Base-by-base conservation (phyloP, 179 eudicot species). In the Silene noctiflora region DNA sequence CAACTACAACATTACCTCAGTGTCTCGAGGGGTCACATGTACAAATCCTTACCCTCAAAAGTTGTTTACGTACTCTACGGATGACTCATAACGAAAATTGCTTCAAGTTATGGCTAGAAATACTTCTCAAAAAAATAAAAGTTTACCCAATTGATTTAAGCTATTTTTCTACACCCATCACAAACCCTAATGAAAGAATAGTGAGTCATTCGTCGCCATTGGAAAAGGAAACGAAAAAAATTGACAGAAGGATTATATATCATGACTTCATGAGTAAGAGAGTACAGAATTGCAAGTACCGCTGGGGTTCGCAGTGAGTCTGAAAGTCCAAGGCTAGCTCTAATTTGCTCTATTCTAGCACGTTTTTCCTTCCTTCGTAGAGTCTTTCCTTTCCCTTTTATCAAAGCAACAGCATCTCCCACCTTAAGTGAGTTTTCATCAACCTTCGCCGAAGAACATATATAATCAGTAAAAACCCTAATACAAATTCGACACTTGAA, bases 281-380 rank as follows among this genome's bases (percentile, higher is more conserved):
- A 17, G 21, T 46, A 51, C 0, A 62, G 19, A 73, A 67, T 46
- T 56, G 74, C 69, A 67, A 68, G 72, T 91, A 94, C 98, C 97
- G 71, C 39, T 21, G 98, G 97, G 46, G 98, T 94, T 80, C 97
- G 87, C 83, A 90, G 87, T 14, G 94, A 87, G 83, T 94, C 98
- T 64, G 98, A 94, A 80, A 94, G 98, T 73, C 98, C 97, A 78
- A 94, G 94, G 77, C 91, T 92, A 73, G 95, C 98, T 83, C 97
- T 90, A 73, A 94, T 92, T 84, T 92, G 97, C 80, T 90, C 97
- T 62, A 95, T 93, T 82, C 98, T 88, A 22, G 88, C 89, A 42
- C 98, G 85, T 85, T 93, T 95, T 83, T 95, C 99, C 87, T 95
- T 95, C 85, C 99, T 87, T 67, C 96, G 85, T 31, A 95, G 87